Evolutionary conservation across 257 asterid species (phyloP).

Genomic region (Nicotiana sylvestris): DNA sequence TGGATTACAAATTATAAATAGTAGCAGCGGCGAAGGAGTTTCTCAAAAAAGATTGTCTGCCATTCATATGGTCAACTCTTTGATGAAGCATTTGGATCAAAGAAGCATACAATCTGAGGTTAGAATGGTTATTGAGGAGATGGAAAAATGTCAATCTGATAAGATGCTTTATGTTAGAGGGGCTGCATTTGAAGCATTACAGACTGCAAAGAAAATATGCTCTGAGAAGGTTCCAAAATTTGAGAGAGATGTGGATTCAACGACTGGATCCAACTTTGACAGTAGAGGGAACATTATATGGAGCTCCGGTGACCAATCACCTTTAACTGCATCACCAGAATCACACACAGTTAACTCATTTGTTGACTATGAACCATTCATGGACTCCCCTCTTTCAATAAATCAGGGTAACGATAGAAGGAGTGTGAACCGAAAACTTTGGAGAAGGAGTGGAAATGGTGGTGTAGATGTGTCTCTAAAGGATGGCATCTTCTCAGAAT

Average conservation of each 20-base stretch:
- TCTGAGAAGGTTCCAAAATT: constrained; percentile 40
- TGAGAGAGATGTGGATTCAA: constrained; percentile 47
- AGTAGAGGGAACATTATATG: constrained; percentile 34
- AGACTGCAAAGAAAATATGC: constrained; percentile 58
- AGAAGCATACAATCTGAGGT: constrained; percentile 68
- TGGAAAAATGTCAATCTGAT: constrained; percentile 79
- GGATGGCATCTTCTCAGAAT: constrained; percentile 75
- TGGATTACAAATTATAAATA: constrained; percentile 57
- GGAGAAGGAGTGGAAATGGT: constrained; percentile 56
- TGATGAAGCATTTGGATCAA: constrained; percentile 76
- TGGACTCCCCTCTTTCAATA: constrained; percentile 62
- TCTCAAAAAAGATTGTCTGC: constrained; percentile 84
- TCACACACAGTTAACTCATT: constrained; percentile 68
- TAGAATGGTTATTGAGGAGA: constrained; percentile 60
- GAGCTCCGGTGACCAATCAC: constrained; percentile 49
- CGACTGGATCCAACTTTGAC: constrained; percentile 44
- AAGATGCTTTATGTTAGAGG: constrained; percentile 77
- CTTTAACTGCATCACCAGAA: constrained; percentile 70
- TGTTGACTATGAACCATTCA: constrained; percentile 40
- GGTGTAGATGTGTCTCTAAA: constrained; percentile 68
- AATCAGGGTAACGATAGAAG: constrained; percentile 43
- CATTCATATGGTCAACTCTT: constrained; percentile 80
- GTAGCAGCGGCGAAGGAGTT: constrained; percentile 50
- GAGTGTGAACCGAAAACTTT: constrained; percentile 73
- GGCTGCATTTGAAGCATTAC: constrained; percentile 91